Evolutionary conservation across 495 filamentous ascomycete species (phyloP), one percentile per base, ranked within the genome.

Genomic region (Darksidea phi): DNA sequence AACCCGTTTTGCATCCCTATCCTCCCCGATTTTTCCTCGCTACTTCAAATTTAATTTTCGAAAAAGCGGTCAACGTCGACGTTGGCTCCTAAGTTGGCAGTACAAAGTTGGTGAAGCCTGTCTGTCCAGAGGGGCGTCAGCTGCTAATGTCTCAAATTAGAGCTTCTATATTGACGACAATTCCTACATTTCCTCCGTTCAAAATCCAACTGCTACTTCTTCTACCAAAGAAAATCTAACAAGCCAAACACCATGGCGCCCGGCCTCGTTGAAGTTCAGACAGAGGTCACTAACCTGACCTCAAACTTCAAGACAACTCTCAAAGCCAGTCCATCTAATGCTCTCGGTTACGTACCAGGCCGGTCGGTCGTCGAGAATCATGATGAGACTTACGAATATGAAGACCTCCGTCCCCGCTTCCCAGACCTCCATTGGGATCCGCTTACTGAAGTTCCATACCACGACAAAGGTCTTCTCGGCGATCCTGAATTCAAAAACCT

Each of bases 401-500:
- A 85, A 47, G 75, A 84, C 50, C 73, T 87, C 18, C 74, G 77
- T 6, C 83, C 82, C 6, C 73, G 67, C 1, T 87, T 86, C 61
- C 84, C 84, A 0, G 74, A 83, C 21, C 48, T 84, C 51, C 72
- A 77, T 15, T 86, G 82, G 82, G 71, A 70, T 1, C 71, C 80
- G 0, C 63, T 87, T 18, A 74, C 74, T 42, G 74, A 82, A 32
- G 71, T 78, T 2, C 70, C 76, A 0, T 83, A 85, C 58, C 59
- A 75, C 13, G 84, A 86, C 66, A 81, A 79, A 64, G 84, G 81
- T 10, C 70, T 80, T 41, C 71, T 75, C 23, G 82, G 84, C 36
- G 77, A 85, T 57, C 77, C 81, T 6, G 70, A 79, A 17, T 85
- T 84, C 73, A 78, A 76, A 25, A 82, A 83, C 64, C 77, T 88